A percentile compares a stretch with the other conserved stretches of the same genome.
Conservation (phyloP, 768 basidiomycete species). For the Pholiota molesta region DNA sequence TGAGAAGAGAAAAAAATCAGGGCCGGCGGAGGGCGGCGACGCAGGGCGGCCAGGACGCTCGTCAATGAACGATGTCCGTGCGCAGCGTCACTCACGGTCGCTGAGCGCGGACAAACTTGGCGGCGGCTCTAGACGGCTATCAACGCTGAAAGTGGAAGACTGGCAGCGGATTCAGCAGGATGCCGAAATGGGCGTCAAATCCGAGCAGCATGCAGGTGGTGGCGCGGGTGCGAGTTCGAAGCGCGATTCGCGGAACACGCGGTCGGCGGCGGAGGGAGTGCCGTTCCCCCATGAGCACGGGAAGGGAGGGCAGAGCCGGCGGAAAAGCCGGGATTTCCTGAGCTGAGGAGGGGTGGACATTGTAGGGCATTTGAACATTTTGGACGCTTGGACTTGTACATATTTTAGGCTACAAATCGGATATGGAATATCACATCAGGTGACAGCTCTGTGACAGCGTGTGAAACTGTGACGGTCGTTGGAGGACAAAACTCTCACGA, state of each 20-base stretch:
- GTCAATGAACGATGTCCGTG: constrained; percentile 33
- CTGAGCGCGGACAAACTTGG: constrained; percentile 67
- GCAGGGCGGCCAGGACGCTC: constrained; percentile 27
- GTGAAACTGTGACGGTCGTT: constrained; percentile 27
- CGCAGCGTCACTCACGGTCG: constrained; percentile 50
- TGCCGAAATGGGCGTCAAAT: constrained; percentile 29
- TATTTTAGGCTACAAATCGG: constrained; percentile 6
- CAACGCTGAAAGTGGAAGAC: constrained; percentile 82
- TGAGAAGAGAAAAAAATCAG: constrained; percentile 51
- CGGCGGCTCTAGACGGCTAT: constrained; percentile 57
- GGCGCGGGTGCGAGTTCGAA: constrained; percentile 24
- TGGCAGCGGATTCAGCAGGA: constrained; percentile 76
- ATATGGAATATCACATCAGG: constrained; percentile 21
- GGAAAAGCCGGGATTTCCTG: constrained; percentile 39
- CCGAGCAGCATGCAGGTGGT: constrained; percentile 9
- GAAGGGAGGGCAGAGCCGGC: constrained; percentile 15
- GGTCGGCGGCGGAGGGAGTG: constrained; percentile 38
- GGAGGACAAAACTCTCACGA: constrained; percentile 31
- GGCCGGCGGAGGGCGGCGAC: constrained; percentile 29
- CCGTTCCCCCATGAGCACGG: constrained; percentile 58
- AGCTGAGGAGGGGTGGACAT: constrained; percentile 29
- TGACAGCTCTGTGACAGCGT: constrained; percentile 28
- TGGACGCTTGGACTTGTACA: constrained; percentile 15
- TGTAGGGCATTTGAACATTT: constrained; percentile 10
- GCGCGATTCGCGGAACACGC: constrained; percentile 36